These are phyloP conservation scores for Blastocystis sp. DNA, from an alignment of 352 stramenopile species.

Conservation along the genomic window DNA sequence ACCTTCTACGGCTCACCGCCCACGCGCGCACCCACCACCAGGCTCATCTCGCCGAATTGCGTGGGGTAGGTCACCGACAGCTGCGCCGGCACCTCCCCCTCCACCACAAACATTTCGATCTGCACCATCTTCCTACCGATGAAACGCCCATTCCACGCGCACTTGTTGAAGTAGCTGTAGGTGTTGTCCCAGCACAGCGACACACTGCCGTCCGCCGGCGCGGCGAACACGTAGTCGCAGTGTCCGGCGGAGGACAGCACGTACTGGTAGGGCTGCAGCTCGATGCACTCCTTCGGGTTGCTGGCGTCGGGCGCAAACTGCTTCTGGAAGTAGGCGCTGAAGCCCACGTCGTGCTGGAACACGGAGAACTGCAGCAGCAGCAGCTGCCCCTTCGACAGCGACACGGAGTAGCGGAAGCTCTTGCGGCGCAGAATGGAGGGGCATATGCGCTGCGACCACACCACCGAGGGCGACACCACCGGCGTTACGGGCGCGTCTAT, in stretches of 20 bases:
- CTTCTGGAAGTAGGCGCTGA: slow-evolving; percentile 51
- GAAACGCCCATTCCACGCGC: neutral
- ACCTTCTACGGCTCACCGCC: neutral
- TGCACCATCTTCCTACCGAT: slow-evolving; percentile 58
- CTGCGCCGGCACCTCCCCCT: neutral
- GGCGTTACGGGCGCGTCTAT: slow-evolving; percentile 2
- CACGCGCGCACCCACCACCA: neutral
- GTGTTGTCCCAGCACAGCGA: slow-evolving; percentile 63
- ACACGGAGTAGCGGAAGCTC: slow-evolving; percentile 30
- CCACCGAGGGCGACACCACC: neutral
- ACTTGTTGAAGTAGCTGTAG: slow-evolving; percentile 68
- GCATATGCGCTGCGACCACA: slow-evolving; percentile 35
- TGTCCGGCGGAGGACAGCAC: slow-evolving; percentile 43
- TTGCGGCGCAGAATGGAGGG: slow-evolving; percentile 40
- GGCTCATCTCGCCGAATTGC: slow-evolving; percentile 21
- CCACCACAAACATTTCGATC: slow-evolving; percentile 48
- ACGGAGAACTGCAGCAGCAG: slow-evolving; percentile 48
- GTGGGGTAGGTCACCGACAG: slow-evolving; percentile 20
- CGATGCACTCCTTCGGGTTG: slow-evolving; percentile 22
- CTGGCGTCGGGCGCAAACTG: neutral
- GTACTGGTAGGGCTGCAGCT: slow-evolving; percentile 45
- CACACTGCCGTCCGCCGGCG: slow-evolving; percentile 12
- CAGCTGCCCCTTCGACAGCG: neutral
- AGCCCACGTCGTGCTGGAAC: slow-evolving; percentile 59
- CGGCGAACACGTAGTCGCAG: slow-evolving; percentile 45